phyloP scores from a whole-genome alignment of 208 protist species.

The Polymyxa betae region DNA sequence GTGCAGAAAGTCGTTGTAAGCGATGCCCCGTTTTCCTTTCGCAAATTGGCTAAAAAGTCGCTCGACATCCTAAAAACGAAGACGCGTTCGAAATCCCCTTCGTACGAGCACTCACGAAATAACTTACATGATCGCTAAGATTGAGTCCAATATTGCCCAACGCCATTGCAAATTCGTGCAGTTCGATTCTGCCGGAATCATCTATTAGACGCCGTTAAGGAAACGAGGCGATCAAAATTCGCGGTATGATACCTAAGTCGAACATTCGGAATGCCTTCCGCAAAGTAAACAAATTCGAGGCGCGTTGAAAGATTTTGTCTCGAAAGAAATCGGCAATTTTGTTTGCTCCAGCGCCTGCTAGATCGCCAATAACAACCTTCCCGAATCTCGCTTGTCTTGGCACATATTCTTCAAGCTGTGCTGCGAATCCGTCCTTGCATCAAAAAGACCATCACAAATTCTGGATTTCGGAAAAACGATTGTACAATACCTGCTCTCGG shows the following conservation, averaged over 20 bases:
- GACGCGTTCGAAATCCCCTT: background rate
- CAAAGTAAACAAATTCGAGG: background rate
- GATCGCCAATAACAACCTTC: background rate
- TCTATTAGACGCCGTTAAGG: too few species aligned
- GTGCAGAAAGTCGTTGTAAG: conserved; percentile 33
- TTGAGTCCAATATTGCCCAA: conserved; percentile 17
- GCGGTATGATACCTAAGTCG: background rate
- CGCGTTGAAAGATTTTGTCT: background rate
- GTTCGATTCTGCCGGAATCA: background rate
- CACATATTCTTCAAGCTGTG: background rate
- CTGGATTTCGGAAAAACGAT: background rate
- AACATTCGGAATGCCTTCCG: background rate
- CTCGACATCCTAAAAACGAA: background rate
- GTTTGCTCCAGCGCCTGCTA: background rate
- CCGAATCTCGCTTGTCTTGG: background rate
- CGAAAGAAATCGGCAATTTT: background rate
- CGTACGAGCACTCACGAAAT: background rate
- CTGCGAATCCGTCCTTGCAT: background rate
- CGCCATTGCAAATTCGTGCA: background rate
- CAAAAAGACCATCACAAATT: background rate
- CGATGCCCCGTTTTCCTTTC: background rate
- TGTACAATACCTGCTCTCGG: too few species aligned
- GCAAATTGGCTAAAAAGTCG: conserved; percentile 8
- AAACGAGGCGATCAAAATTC: too few species aligned
- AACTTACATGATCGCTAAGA: conserved; percentile 12